Conservation (phyloP, 106 monocot genomes). For the Chionographis japonica region DNA sequence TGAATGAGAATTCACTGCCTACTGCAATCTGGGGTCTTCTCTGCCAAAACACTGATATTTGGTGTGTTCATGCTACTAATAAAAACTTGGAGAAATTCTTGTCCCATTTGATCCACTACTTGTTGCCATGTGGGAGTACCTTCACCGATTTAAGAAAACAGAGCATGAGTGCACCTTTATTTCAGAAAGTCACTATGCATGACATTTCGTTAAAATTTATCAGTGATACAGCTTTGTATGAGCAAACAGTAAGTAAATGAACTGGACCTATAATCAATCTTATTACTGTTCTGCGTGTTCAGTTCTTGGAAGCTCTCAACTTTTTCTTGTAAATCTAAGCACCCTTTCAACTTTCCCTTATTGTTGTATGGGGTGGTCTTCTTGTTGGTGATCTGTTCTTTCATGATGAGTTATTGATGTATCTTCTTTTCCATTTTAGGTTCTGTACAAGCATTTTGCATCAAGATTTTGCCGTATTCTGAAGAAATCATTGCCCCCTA, state of each 20-base stretch:
- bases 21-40: conserved; percentile 71
- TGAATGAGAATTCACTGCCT: conserved; percentile 51
- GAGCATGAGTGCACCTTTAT: not conserved
- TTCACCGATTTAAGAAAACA: conserved; percentile 3
- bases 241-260: conserved; percentile 55
- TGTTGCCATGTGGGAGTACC: conserved; percentile 15
- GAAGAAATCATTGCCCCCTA: conserved; percentile 40
- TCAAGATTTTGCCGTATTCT: conserved; percentile 46
- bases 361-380: not conserved
- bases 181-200: conserved; percentile 24
- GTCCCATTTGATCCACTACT: conserved; percentile 41
- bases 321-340: not conserved
- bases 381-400: not conserved
- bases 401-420: not conserved
- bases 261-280: not conserved
- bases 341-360: not conserved
- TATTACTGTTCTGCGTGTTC: not conserved
- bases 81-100: conserved; percentile 54
- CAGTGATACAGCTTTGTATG: conserved; percentile 41
- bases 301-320: not conserved
- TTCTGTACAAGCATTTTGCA: conserved; percentile 39
- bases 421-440: conserved; percentile 29
- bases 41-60: conserved; percentile 69
- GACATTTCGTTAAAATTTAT: conserved; percentile 61
- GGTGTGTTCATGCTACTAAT: conserved; percentile 58